phyloP scores from a whole-genome alignment of 2,329 filamentous ascomycete genomes.

The Thelonectria blattea region DNA sequence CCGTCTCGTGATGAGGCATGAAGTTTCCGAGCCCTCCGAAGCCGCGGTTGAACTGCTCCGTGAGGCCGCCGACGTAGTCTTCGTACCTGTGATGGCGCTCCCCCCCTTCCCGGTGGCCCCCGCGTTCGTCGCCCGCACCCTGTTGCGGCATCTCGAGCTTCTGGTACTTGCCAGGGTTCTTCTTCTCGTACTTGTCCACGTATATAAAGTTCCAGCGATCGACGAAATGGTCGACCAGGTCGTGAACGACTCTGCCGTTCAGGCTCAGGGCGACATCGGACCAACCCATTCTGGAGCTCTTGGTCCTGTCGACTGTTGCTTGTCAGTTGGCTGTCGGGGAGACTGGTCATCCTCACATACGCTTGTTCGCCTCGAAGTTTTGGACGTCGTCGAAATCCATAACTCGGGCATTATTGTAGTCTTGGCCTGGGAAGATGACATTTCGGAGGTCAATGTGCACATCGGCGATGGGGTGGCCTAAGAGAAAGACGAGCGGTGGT shows the following conservation, averaged over 20 bases:
- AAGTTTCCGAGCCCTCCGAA: conserved; percentile 49
- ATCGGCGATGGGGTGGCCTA: conserved; percentile 78
- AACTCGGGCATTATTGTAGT: conserved; percentile 88
- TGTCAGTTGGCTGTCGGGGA: neutral
- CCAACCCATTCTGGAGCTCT: conserved; percentile 90
- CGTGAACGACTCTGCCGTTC: conserved; percentile 75
- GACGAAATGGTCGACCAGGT: conserved; percentile 78
- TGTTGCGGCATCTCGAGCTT: conserved; percentile 25
- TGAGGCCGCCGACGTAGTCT: conserved; percentile 52
- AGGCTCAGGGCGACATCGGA: conserved; percentile 83
- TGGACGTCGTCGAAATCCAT: conserved; percentile 81
- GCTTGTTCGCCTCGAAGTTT: conserved; percentile 84
- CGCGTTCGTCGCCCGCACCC: neutral
- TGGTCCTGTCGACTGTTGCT: conserved; percentile 70
- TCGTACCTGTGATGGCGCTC: conserved; percentile 31
- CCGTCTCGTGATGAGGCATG: conserved; percentile 43
- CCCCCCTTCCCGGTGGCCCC: conserved; percentile 6
- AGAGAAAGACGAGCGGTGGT: neutral
- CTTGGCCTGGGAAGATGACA: conserved; percentile 86
- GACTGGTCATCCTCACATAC: conserved; percentile 40
- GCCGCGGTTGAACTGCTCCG: conserved; percentile 50
- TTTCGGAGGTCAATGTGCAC: conserved; percentile 79
- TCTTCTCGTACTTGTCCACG: conserved; percentile 73
- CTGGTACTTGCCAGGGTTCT: conserved; percentile 58
- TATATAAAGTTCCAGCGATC: conserved; percentile 93